Conservation (phyloP, 2,329 filamentous ascomycete species). For the Lasiodiplodia hormozganensis region DNA sequence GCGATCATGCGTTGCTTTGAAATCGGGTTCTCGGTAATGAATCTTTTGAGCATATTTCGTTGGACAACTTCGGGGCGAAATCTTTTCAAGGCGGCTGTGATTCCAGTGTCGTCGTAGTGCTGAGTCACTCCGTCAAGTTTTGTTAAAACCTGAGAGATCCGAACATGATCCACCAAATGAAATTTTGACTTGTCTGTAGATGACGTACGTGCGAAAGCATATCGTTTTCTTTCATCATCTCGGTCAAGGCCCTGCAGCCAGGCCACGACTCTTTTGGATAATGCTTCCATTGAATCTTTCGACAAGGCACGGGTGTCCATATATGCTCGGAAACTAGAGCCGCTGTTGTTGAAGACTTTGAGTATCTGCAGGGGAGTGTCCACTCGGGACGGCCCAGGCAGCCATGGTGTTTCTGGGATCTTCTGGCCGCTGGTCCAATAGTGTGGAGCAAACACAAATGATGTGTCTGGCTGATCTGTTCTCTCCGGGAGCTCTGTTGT, state of each 20-base stretch:
- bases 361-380: conserved; percentile 1
- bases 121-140: too few species aligned
- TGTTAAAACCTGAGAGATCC: conserved; percentile 2
- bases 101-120: too few species aligned
- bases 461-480: too few species aligned
- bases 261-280: accelerated
- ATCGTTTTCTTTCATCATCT: background rate
- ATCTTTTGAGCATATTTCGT: background rate
- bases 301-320: too few species aligned
- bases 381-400: background rate
- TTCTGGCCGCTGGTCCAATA: background rate
- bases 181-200: background rate
- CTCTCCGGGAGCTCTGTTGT: background rate
- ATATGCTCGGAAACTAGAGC: too few species aligned
- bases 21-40: background rate
- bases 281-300: too few species aligned
- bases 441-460: background rate
- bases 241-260: background rate
- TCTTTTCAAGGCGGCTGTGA: too few species aligned
- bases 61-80: background rate
- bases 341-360: background rate
- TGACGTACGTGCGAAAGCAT: background rate
- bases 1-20: conserved; percentile 29
- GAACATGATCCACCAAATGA: conserved; percentile 9
- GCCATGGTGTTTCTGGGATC: background rate